Base-by-base conservation (phyloP, 768 basidiomycete genomes). In the Mycena rosella region DNA sequence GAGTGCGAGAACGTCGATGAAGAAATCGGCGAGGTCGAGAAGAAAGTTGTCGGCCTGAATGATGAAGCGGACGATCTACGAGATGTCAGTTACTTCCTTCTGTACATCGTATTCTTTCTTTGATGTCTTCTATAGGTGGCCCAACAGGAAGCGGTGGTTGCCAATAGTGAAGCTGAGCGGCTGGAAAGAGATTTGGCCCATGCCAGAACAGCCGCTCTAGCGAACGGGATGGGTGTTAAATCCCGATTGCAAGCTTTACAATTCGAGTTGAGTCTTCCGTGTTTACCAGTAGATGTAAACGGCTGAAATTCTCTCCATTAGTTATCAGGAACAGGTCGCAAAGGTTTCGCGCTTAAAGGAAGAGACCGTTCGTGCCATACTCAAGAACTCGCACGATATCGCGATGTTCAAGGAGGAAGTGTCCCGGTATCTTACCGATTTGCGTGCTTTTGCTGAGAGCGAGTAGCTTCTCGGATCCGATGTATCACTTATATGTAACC, bases 331-430 rank as follows among this genome's bases (percentile, higher is more conserved):
- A 74, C 93, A 95, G 73, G 79, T 92, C 15, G 92, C 92, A 67
- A 92, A 91, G 73, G 88, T 92, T 24, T 85, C 86, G 52, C 86
- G 92, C 54, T 75, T 95, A 30, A 91, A 88, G 70, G 93, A 95
- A 60, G 93, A 94, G 72, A 94, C 92, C 0, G 86, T 93, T 49
- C 88, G 92, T 0, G 91, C 90, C 20, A 93, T 95, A 66, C 87
- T 92, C 64, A 95, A 94, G 83, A 94, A 90, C 77, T 91, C 91
- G 73, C 92, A 91, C 68, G 94, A 95, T 68, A 92, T 94, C 38
- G 91, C 89, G 18, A 85, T 88, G 73, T 94, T 95, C 83, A 94
- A 94, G 78, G 87, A 91, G 60, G 91, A 91, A 65, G 88, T 94
- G 15, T 91, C 92, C 47, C 86, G 86, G 60, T 88, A 90, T 72